phyloP scores from a whole-genome alignment of 805 yeast genomes.

The Suhomyces prunicola region DNA sequence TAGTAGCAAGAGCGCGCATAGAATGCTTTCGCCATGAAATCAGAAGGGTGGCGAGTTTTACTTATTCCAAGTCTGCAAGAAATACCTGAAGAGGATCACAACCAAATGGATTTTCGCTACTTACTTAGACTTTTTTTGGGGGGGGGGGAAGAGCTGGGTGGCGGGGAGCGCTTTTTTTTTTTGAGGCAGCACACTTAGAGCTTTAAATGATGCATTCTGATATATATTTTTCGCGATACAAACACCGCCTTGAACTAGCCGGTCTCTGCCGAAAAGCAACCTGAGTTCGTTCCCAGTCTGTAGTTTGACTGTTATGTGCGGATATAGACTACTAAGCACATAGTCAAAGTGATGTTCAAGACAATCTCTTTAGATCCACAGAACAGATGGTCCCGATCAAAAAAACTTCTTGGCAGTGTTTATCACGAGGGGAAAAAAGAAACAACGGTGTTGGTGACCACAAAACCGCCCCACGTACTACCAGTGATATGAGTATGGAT shows the following conservation, averaged over 20 bases:
- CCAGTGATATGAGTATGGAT: not conserved
- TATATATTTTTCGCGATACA: not conserved
- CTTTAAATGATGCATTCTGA: not conserved
- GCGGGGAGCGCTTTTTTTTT: not conserved
- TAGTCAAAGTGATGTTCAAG: not conserved
- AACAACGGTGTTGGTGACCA: not conserved
- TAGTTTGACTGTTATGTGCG: not conserved
- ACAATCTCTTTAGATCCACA: not conserved
- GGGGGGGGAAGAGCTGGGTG: no score
- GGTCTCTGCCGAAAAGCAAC: not conserved
- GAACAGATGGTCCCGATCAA: not conserved
- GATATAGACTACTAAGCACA: not conserved
- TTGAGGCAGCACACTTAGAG: not conserved
- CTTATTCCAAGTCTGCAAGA: not conserved
- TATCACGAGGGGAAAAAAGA: not conserved
- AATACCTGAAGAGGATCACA: not conserved
- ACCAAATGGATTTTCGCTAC: not conserved
- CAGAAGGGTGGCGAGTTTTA: not conserved
- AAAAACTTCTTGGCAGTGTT: not conserved
- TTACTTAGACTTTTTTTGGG: no score
- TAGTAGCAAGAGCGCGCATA: not conserved
- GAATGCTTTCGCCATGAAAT: not conserved
- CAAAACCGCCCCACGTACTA: not conserved
- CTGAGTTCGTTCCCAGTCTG: no score
- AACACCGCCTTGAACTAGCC: not conserved